Base-by-base conservation (phyloP, 1,284 basidiomycete species). In the Puccinia triticina region DNA sequence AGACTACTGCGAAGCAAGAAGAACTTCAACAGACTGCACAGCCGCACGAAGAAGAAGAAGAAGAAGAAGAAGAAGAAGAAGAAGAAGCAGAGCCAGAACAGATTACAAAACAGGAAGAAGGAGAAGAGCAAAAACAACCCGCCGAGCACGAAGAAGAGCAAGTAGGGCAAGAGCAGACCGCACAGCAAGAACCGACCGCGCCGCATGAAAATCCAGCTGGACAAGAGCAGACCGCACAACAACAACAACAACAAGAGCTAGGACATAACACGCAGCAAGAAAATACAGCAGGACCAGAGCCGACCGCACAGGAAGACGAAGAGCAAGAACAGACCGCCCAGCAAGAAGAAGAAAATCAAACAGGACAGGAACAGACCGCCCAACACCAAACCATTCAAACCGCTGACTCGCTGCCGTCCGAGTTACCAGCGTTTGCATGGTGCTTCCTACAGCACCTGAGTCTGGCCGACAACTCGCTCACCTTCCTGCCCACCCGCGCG, bases 391-490 rank as follows among this genome's bases (percentile, higher is more conserved):
- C n/a, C n/a, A n/a, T n/a, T 5, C 50, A 23, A 53, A 29, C 18
- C 2, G 21, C 69, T 86, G 21, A n/a, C 1, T 61, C 88, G 1
- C 84, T 88, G 3, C 83, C 86, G 23, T 85, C 88, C 32, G 85
- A 87, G 23, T 88, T 94, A 2, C 90, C 93, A 0, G 87, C 90
- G 0, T 88, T 90, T 48, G 92, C 92, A 84, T 96, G 94, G 95
- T 90, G 91, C 23, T 91, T 91, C 83, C 89, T 96, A 26, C 91
- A 91, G 85, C 90, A 93, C 85, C 89, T 96, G 14, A 93, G 90
- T n/a, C 89, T 96, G 4, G 88, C 93, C 34, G 92, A 93, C 87
- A 96, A 95, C 86, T 90, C 91, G 18, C 89, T 96, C 83, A 94
- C 94, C 8, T 94, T 93, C 87, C 88, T 96, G 81, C 92, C 94